Base-by-base conservation (phyloP, 768 basidiomycete species). In the Boletus reticulatus region DNA sequence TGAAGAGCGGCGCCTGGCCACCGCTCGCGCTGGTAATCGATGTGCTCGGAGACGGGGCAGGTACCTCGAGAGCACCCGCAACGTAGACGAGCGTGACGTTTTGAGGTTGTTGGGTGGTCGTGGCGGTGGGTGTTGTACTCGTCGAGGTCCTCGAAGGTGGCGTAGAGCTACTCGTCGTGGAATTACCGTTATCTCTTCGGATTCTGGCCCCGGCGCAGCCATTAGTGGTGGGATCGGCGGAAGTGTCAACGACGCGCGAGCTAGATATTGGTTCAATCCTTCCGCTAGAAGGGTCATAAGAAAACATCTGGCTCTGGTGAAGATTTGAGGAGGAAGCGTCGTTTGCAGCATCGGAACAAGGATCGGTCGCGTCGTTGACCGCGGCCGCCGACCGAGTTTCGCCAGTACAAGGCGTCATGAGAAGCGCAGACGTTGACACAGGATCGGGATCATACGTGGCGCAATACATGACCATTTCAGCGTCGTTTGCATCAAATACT, bases 381-480 rank as follows among this genome's bases (percentile, higher is more conserved):
- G 38, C 13, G 36, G 52, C 24, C 0, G 16, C n/a, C 7, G 55
- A 43, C 4, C 46, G 45, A 27, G 44, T 57, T 24, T 56, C 57
- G n/a, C 82, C 86, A 8, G 59, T 60, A 61, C 85, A 89, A 10
- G 62, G 65, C 47, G 76, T 67, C 66, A 82, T 75, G 6, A 75
- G 78, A 64, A 89, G 73, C 5, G 80, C 78, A n/a, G 76, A 73
- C 3, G 80, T 74, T 3, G 68, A 60, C 6, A 72, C 53, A 3
- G 85, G 84, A 29, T 75, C 71, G 4, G 83, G 75, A 58, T 87
- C 75, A 64, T 80, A 88, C 6, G 85, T 88, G 6, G 80, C 83
- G 56, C 88, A 90, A 63, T 76, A 83, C 22, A 72, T 65, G 52
- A 73, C 67, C 61, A 74, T 71, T 22, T 62, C 49, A 0, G 75